A percentile compares a stretch with the other conserved stretches of the same genome.
Evolutionary conservation across 1,284 basidiomycete genomes (phyloP).

Genomic region (Waitea zeae): DNA sequence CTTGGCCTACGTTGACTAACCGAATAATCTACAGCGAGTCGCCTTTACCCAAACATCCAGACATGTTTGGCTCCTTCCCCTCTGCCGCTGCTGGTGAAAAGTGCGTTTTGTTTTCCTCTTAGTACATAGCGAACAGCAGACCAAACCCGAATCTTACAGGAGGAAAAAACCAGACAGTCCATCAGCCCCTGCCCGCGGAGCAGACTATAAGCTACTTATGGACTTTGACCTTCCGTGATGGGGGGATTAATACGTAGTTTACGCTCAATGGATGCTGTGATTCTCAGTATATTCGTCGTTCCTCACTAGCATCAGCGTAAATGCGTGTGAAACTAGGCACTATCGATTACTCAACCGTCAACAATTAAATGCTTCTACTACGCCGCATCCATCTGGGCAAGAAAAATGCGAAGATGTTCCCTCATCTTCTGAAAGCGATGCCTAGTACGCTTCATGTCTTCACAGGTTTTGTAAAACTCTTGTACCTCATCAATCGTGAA

Average conservation of each 20-base stretch:
- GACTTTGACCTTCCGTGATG: slow-evolving; percentile 17
- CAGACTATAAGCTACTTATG: slow-evolving; percentile 40
- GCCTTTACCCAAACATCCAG: slow-evolving; percentile 93
- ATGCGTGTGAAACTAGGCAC: too few species aligned
- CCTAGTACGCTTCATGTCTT: slow-evolving; percentile 46
- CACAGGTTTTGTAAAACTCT: slow-evolving; percentile 53
- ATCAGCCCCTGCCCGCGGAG: slow-evolving; percentile 50
- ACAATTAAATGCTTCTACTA: background rate
- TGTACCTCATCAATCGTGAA: slow-evolving; percentile 59
- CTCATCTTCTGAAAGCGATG: slow-evolving; percentile 49
- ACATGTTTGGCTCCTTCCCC: slow-evolving; percentile 92
- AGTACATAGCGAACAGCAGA: too few species aligned
- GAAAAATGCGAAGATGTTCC: slow-evolving; percentile 19
- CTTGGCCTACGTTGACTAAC: slow-evolving; percentile 2
- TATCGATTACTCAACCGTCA: background rate
- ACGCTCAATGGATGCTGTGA: background rate
- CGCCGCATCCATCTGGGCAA: background rate
- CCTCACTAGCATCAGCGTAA: too few species aligned
- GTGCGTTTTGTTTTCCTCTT: too few species aligned
- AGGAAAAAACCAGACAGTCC: slow-evolving; percentile 64
- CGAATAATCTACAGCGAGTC: slow-evolving; percentile 46
- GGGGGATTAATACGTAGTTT: background rate
- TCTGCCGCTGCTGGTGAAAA: slow-evolving; percentile 94
- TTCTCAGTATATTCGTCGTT: too few species aligned
- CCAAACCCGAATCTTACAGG: too few species aligned